Evolutionary conservation across 495 filamentous ascomycete genomes (phyloP), one percentile per base, ranked within the genome.

Genomic region (Annulohypoxylon stygium): DNA sequence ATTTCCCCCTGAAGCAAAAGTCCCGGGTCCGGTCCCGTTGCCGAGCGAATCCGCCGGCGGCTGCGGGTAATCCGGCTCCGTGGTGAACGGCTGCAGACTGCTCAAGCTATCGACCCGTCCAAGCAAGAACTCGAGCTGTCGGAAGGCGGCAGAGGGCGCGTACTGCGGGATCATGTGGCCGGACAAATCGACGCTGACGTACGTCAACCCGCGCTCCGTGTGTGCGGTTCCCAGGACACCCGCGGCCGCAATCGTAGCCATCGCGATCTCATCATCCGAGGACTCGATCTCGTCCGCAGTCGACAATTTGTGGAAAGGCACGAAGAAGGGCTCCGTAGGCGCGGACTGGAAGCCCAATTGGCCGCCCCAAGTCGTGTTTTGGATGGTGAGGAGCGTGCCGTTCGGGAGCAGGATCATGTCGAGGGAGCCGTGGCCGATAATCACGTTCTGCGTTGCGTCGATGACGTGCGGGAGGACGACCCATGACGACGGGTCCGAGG

Each of bases 361-460:
- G 0, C 93, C 93, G 62, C 88, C 87, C 90, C 91, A 95, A 0
- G 92, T 97, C 88, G 95, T 93, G 79, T 95, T 95, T 75, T 97
- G 93, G 65, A 95, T 93, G 26, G 88, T 87, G 9, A 92, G 83
- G 0, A 97, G 83, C 0, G 91, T 89, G 14, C 92, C 92, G 70
- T 93, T 92, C 55, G 85, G 72, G 20, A 93, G 83, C 2, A 93
- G 81, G 34, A 90, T 79, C 75, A 84, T 89, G 69, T 90, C 89
- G 57, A 86, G 81, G 11, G 81, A 73, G n/a, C 92, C 93, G 76
- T 95, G 91, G 7, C 83, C 90, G 74, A 95, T 89, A 65, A 95
- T 83, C 2, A 91, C 91, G 47, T 90, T 88, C 34, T 93, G 84
- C 3, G 90, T 90, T 12, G 86, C 81, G 69, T 94, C 92, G 71